phyloP scores from a whole-genome alignment of 257 asterid species.

The Penstemon newberryi region DNA sequence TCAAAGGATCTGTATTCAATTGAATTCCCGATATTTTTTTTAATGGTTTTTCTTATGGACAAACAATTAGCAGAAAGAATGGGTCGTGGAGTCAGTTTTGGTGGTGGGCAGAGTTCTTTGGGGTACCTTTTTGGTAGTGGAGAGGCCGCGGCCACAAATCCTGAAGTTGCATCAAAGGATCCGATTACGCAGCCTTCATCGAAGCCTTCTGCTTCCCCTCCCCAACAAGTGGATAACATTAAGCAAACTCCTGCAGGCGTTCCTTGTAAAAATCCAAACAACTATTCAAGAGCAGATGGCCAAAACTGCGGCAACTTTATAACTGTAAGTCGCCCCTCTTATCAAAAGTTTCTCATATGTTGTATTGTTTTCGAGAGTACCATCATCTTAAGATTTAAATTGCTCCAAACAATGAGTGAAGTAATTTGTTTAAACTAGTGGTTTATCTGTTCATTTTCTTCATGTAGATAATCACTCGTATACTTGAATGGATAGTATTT shows the following conservation, averaged over 20 bases:
- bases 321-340: conserved; percentile 37
- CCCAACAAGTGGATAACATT: conserved; percentile 35
- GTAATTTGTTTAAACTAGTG: no score
- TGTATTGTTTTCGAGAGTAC: neutral
- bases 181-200: conserved; percentile 37
- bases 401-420: neutral
- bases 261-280: conserved; percentile 46
- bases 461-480: no score
- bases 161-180: conserved; percentile 36
- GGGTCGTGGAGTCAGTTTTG: conserved; percentile 87
- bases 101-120: conserved; percentile 88
- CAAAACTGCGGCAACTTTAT: conserved; percentile 80
- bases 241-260: conserved; percentile 48
- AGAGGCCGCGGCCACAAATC: conserved; percentile 33
- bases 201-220: conserved; percentile 30
- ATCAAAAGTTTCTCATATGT: neutral
- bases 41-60: no score
- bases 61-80: conserved; percentile 31
- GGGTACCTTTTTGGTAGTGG: conserved; percentile 80
- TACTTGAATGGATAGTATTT: no score
- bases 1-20: no score
- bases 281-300: conserved; percentile 71
- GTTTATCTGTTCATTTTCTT: no score
- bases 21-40: no score
- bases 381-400: neutral